Evolutionary conservation across 139 green algal genomes (phyloP), one percentile per base, ranked within the genome.

Genomic region (Mesostigma viride): DNA sequence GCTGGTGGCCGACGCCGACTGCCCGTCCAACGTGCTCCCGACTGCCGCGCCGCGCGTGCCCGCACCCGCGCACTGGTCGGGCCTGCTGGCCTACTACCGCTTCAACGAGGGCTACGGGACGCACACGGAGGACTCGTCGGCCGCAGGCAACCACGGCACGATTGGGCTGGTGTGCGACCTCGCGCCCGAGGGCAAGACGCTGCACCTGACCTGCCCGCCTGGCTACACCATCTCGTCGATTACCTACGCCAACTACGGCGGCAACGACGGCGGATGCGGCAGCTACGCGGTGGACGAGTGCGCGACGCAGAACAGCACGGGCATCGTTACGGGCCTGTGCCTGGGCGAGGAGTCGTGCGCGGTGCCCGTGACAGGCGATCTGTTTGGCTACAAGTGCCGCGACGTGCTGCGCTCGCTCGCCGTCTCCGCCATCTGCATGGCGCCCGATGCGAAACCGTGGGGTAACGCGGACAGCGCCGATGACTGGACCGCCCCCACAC

Each of bases 191-290:
- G 47, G 47, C 68, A 69, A 75, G 60, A 59, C 40, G 11, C 32
- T 57, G n/a, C 58, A 30, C n/a, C 35, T 75, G 28, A 57, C 34
- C 17, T 75, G 68, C 68, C 68, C 68, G 11, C 3, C 44, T 24
- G 68, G 68, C 24, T 58, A 62, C 36, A 70, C 24, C 22, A 69
- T 75, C 57, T 35, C 62, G 31, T 59, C 62, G 46, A 20, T 75
- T 8, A 35, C 70, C 31, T 75, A 71, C 36, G 61, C 68, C 40
- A 75, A 75, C 68, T 75, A 59, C 62, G 68, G 68, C 11, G 40
- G n/a, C 33, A 71, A 71, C 35, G 40, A 75, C 17, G 68, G 68
- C 14, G 59, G 27, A 24, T 69, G 64, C 60, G 68, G 68, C 58
- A 57, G 11, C n/a, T 75, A 70, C 58, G 28, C 33, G 68, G 32